Evolutionary conservation across 2,329 filamentous ascomycete species (phyloP).

Genomic region (Neonectria neomacrospora): DNA sequence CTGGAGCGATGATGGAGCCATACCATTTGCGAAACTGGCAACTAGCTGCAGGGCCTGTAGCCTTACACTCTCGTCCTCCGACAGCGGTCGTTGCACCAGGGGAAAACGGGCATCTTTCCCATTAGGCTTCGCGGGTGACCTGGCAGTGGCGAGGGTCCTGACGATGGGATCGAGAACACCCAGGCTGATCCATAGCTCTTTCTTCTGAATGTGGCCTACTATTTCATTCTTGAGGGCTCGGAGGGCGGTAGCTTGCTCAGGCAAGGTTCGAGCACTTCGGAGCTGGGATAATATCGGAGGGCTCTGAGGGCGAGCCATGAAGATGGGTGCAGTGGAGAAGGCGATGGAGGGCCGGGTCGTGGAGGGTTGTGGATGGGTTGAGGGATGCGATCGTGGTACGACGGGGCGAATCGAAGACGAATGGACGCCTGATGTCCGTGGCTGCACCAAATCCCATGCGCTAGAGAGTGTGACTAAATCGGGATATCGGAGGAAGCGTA

Average conservation of each 20-base stretch:
- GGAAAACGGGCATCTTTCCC: conserved; percentile 53
- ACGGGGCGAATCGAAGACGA: conserved; percentile 24
- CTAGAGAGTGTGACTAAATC: conserved; percentile 12
- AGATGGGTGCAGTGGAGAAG: conserved; percentile 22
- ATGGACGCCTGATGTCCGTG: conserved; percentile 30
- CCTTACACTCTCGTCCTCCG: conserved; percentile 73
- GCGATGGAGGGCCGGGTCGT: conserved; percentile 8
- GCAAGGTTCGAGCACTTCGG: conserved; percentile 61
- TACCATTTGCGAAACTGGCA: conserved; percentile 86
- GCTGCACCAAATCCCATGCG: conserved; percentile 31
- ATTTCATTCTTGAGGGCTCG: conserved; percentile 87
- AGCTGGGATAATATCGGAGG: conserved; percentile 68
- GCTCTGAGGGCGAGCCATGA: conserved; percentile 65
- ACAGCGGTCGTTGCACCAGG: conserved; percentile 54
- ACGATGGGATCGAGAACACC: conserved; percentile 73
- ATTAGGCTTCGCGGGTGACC: conserved; percentile 49
- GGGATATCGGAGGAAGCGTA: conserved; percentile 18
- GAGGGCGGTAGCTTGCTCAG: conserved; percentile 70
- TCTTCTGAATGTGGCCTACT: conserved; percentile 87
- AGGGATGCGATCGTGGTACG: conserved; percentile 29
- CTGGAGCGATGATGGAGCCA: conserved; percentile 35
- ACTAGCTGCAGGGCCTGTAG: conserved; percentile 88
- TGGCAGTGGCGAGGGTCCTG: conserved; percentile 55
- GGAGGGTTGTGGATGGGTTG: conserved; percentile 23
- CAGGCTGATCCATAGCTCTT: conserved; percentile 78